phyloP scores from a whole-genome alignment of 345 rosid species.

The Mangifera indica region DNA sequence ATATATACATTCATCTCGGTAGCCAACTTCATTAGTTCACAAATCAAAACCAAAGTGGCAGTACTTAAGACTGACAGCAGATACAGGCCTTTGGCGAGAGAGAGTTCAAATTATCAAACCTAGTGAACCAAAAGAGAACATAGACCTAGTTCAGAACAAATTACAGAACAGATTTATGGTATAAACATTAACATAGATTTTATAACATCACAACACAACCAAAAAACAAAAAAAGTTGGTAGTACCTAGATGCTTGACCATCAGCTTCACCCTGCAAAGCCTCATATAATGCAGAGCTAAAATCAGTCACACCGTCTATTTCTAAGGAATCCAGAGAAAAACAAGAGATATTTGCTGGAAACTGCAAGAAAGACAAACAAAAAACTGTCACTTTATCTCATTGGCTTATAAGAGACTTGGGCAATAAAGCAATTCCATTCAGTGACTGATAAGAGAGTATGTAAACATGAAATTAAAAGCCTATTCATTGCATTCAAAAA shows the following conservation, averaged over 20 bases:
- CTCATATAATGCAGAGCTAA: slow-evolving; percentile 50
- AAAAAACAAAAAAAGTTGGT: slow-evolving; percentile 12
- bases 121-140: background rate
- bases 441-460: background rate
- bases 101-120: background rate
- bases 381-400: slow-evolving; percentile 9
- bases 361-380: slow-evolving; percentile 55
- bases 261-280: slow-evolving; percentile 55
- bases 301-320: slow-evolving; percentile 59
- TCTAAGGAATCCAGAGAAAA: slow-evolving; percentile 53
- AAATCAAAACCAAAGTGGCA: too few relatives aligned
- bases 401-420: background rate
- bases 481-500: background rate
- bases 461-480: background rate
- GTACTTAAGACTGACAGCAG: too few relatives aligned
- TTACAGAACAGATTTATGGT: slow-evolving; percentile 13
- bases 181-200: background rate
- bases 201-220: background rate
- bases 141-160: background rate
- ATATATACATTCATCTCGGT: too few relatives aligned
- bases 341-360: slow-evolving; percentile 62
- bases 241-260: slow-evolving; percentile 63
- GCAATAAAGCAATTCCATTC: background rate
- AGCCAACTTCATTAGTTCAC: too few relatives aligned
- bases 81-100: background rate